Conservation (phyloP, 306 rosid genomes). For the Prunus mongolica region DNA sequence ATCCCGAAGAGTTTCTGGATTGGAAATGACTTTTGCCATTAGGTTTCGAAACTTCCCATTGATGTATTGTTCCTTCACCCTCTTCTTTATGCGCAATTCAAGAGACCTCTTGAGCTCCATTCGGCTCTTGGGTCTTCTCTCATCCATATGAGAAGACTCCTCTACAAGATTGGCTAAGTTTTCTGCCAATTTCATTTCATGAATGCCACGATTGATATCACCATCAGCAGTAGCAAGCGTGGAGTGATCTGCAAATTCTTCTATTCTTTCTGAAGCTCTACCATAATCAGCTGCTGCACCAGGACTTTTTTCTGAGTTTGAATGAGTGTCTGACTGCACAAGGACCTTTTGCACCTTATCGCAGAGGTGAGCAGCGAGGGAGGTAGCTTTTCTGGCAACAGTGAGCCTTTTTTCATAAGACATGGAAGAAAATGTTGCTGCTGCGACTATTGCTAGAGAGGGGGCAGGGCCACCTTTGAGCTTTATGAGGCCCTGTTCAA, state of each 20-base stretch:
- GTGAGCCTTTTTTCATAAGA: not conserved
- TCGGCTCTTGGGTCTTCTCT: slow-evolving; percentile 39
- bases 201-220: slow-evolving; percentile 14
- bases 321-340: not conserved
- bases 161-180: slow-evolving; percentile 64
- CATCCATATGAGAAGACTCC: slow-evolving; percentile 31
- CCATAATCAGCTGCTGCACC: not conserved
- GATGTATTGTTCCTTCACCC: slow-evolving; percentile 61
- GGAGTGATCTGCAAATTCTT: slow-evolving; percentile 21
- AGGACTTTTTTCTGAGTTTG: not conserved
- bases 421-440: not conserved
- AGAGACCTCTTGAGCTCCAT: slow-evolving; percentile 69
- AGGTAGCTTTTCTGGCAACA: slow-evolving; percentile 5
- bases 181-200: slow-evolving; percentile 43
- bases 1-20: slow-evolving; percentile 62
- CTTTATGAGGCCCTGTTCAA: not conserved
- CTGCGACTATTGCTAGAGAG: not conserved
- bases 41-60: slow-evolving; percentile 63
- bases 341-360: slow-evolving; percentile 1
- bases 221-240: slow-evolving; percentile 13
- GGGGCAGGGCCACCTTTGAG: not conserved
- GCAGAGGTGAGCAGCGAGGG: slow-evolving; percentile 1
- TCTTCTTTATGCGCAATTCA: slow-evolving; percentile 59
- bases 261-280: slow-evolving; percentile 18
- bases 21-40: slow-evolving; percentile 60